A percentile compares a stretch with the other conserved stretches of the same genome.
phyloP scores from a whole-genome alignment of 2,329 filamentous ascomycete species.

The Monilinia fructicola region DNA sequence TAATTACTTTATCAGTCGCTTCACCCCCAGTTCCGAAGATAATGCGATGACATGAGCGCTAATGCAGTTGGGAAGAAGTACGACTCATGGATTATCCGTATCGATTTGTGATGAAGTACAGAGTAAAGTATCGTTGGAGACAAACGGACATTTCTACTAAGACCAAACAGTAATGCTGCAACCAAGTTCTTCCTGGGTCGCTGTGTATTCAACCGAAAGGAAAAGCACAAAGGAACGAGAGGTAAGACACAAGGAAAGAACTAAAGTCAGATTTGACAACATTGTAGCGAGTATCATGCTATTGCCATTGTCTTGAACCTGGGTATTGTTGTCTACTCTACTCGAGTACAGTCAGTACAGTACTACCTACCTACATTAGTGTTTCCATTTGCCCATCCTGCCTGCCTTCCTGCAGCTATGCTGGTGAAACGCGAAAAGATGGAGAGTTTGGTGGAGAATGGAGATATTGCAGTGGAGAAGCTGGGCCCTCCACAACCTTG shows the following conservation, averaged over 20 bases:
- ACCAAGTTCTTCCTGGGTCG: neutral
- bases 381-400: neutral
- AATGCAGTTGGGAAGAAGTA: conserved; percentile 6
- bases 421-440: conserved; percentile 12
- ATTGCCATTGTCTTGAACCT: neutral
- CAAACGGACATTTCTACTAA: neutral
- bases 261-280: neutral
- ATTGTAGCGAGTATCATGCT: neutral
- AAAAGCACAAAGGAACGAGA: neutral
- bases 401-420: neutral
- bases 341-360: no score
- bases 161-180: neutral
- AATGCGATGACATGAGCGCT: conserved; percentile 3
- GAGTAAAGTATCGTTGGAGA: neutral
- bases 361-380: no score
- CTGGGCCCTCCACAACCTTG: conserved; percentile 13
- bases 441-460: conserved; percentile 17
- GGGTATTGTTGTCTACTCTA: neutral
- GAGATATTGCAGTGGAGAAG: conserved; percentile 6
- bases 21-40: conserved; percentile 9
- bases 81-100: neutral
- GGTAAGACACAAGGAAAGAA: neutral
- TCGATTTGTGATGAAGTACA: neutral
- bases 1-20: neutral
- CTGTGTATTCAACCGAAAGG: neutral